Evolutionary conservation across 805 yeast genomes (phyloP).

Genomic region (Blastobotrys parvus): DNA sequence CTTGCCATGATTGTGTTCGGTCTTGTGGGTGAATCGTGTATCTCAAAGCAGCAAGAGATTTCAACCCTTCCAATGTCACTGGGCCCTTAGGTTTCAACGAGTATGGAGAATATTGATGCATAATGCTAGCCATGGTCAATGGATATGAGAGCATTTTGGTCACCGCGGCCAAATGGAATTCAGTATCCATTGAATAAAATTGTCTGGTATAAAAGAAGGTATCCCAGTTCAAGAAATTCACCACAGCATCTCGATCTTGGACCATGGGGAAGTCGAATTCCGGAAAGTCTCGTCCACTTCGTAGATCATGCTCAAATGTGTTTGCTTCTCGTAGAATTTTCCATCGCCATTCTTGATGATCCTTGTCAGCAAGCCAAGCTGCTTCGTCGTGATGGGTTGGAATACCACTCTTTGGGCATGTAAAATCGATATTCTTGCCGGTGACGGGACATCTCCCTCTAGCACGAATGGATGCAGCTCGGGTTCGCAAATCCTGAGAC

Average conservation of each 20-base stretch:
- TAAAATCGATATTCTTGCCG: slow-evolving; percentile 63
- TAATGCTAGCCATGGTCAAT: slow-evolving; percentile 70
- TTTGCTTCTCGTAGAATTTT: slow-evolving; percentile 79
- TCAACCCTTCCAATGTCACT: slow-evolving; percentile 82
- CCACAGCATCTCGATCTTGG: slow-evolving; percentile 62
- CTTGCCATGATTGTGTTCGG: slow-evolving; percentile 53
- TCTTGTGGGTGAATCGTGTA: slow-evolving; percentile 78
- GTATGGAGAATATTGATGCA: slow-evolving; percentile 85
- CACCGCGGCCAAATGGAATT: slow-evolving; percentile 89
- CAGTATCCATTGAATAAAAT: slow-evolving; percentile 93
- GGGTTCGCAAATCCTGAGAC: slow-evolving; percentile 71
- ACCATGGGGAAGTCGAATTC: slow-evolving; percentile 88
- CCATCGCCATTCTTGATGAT: slow-evolving; percentile 62
- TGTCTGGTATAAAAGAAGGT: slow-evolving; percentile 85
- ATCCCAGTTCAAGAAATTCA: slow-evolving; percentile 86
- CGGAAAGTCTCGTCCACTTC: slow-evolving; percentile 90
- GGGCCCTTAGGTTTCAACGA: slow-evolving; percentile 77
- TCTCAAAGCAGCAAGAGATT: slow-evolving; percentile 85
- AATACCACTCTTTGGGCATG: slow-evolving; percentile 90
- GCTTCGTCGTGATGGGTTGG: slow-evolving; percentile 90
- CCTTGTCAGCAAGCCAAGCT: slow-evolving; percentile 78
- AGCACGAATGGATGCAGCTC: slow-evolving; percentile 86
- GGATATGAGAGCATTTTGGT: slow-evolving; percentile 94
- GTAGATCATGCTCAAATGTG: slow-evolving; percentile 86
- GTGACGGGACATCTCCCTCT: slow-evolving; percentile 90